Base-by-base conservation (phyloP, 129 eudicot species). In the Helichrysum umbraculigerum region DNA sequence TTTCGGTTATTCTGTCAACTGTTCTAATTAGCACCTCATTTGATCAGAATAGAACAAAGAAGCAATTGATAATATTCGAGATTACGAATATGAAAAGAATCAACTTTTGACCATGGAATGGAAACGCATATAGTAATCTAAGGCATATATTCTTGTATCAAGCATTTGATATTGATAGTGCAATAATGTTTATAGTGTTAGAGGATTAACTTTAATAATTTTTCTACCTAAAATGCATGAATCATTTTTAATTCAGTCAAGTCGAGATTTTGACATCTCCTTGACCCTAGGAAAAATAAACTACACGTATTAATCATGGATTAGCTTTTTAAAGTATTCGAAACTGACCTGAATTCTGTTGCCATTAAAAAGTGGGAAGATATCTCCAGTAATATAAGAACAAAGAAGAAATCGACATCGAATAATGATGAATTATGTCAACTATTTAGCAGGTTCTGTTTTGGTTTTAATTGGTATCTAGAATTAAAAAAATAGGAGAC, bases 181-280 rank as follows among this genome's bases (percentile, higher is more conserved):
- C 9, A 29, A 19, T 71, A 50, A 71, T 71, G 50, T 71, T 52
- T 15, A 10, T 75, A 72, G 72, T 30, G 20, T 63, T 65, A 75
- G 64, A 75, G 51, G 71, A 11, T 42, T 29, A 30, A 44, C 71
- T 75, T 67, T 67, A 76, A 44, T 75, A 16, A 64, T 65, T 50
- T 66, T 22, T 75, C 59, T 63, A 75, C 22, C n/a, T 63, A 67
- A 37, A 76, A 66, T 76, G 58, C 68, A 76, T 67, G 67, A 76
- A 76, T 73, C 81, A 25, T 52, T 68, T 52, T 63, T 67, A 35
- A 34, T 52, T 67, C 56, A 57, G 74, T 76, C 74, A 76, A 76
- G 30, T 67, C 81, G 67, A 67, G 74, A 76, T 68, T 76, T 54
- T 67, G 80, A 76, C 80, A 76, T 67, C 57, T 76, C 74, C 73